These are phyloP conservation scores for Tylopilus felleus DNA, from an alignment of 768 basidiomycete genomes.

Conservation along the genomic window DNA sequence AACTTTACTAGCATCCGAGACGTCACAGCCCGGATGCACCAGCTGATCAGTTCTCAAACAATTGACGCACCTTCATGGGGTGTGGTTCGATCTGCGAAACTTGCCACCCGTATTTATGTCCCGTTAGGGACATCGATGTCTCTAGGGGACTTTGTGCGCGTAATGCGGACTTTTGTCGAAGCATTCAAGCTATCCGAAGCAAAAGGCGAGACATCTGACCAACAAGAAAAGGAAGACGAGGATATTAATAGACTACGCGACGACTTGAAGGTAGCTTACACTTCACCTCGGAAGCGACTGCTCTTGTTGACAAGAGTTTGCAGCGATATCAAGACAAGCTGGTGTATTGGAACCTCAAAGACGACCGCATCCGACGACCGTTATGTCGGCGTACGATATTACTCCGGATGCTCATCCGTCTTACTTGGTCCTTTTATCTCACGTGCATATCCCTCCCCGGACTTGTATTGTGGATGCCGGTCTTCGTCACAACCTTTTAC, in stretches of 20 bases:
- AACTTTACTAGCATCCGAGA: slow-evolving; percentile 57
- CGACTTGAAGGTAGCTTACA: slow-evolving; percentile 56
- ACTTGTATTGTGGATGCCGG: slow-evolving; percentile 76
- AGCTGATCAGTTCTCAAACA: slow-evolving; percentile 71
- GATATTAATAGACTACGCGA: slow-evolving; percentile 36
- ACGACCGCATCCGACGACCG: slow-evolving; percentile 76
- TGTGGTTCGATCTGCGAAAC: slow-evolving; percentile 67
- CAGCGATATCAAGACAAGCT: slow-evolving; percentile 77
- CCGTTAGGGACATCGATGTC: slow-evolving; percentile 86
- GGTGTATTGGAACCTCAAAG: slow-evolving; percentile 67
- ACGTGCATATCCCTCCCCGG: slow-evolving; percentile 70
- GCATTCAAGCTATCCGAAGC: slow-evolving; percentile 54
- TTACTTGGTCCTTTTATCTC: slow-evolving; percentile 61
- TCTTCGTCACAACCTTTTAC: slow-evolving; percentile 67
- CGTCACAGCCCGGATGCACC: slow-evolving; percentile 60
- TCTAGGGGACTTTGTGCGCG: slow-evolving; percentile 79
- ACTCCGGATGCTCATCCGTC: slow-evolving; percentile 61
- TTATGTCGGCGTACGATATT: slow-evolving; percentile 53
- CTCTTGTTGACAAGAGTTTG: not conserved
- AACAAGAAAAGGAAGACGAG: slow-evolving; percentile 23
- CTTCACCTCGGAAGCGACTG: not conserved
- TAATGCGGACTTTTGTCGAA: slow-evolving; percentile 72
- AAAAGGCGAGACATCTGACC: slow-evolving; percentile 23
- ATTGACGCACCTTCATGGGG: slow-evolving; percentile 86
- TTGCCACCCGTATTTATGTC: slow-evolving; percentile 77